These are phyloP conservation scores for Colletotrichum higginsianum DNA, from an alignment of 2,329 filamentous ascomycete species.

Conservation along the genomic window DNA sequence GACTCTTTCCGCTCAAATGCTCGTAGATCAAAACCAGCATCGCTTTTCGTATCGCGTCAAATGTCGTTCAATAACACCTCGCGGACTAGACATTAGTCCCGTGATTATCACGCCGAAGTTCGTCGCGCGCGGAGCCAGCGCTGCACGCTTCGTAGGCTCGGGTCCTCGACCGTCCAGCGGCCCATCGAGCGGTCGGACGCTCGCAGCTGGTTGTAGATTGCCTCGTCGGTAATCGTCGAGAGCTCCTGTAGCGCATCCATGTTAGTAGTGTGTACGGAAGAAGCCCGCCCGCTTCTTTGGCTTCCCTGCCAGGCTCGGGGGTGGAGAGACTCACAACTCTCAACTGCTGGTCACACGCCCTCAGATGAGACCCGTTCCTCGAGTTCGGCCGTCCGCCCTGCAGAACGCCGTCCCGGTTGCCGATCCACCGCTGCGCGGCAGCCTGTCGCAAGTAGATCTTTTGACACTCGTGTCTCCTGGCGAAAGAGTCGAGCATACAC, in stretches of 20 bases:
- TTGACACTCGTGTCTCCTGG: conserved; percentile 74
- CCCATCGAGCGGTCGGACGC: conserved; percentile 67
- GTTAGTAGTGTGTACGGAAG: neutral
- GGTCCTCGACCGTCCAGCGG: conserved; percentile 76
- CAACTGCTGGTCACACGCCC: conserved; percentile 70
- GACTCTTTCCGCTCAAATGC: neutral
- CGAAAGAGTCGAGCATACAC: conserved; percentile 72
- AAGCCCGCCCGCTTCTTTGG: too few relatives aligned
- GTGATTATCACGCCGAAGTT: conserved; percentile 16
- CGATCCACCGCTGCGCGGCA: conserved; percentile 73
- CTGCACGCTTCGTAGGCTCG: conserved; percentile 69
- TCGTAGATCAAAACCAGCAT: neutral
- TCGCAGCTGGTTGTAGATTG: conserved; percentile 70
- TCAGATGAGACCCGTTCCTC: conserved; percentile 64
- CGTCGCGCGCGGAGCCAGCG: conserved; percentile 69
- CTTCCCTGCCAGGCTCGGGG: neutral
- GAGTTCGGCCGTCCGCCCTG: conserved; percentile 65
- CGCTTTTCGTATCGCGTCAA: conserved; percentile 16
- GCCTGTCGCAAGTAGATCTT: conserved; percentile 76
- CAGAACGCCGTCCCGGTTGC: conserved; percentile 67
- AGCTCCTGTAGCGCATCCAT: conserved; percentile 64
- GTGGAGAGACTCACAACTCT: conserved; percentile 65
- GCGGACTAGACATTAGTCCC: neutral
- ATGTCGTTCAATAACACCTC: conserved; percentile 9
- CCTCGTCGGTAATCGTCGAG: conserved; percentile 70